Evolutionary conservation across 257 asterid species (phyloP), one percentile per base, ranked within the genome.

Genomic region (Prunella vulgaris): DNA sequence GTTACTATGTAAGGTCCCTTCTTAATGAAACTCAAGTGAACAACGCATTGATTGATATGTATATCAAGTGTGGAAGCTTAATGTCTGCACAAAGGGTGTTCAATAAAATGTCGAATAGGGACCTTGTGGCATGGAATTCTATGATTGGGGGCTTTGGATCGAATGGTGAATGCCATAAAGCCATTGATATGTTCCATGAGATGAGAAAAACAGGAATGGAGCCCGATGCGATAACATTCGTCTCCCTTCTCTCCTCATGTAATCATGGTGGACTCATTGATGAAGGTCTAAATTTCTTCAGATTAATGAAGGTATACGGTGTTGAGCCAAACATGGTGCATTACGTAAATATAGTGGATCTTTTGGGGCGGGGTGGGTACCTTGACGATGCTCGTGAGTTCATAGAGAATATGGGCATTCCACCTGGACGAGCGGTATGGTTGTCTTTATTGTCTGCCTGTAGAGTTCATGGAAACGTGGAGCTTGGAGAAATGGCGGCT

Each of bases 71-170:
- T 18, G 97, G 99, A 69, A 71, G 85, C 76, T 79, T 90, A 14
- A 73, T 46, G 12, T 85, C 84, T 18, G 96, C 96, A 10, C 73
- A 83, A 49, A 22, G 56, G 33, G 58, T 87, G 51, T 86, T 93
- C 67, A 60, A 66, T n/a, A 77, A 67, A 40, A 78, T 83, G 89
- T 54, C 71, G 7, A 28, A 56, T 38, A 81, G 84, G 72, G 90
- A 85, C 66, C 12, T 80, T 5, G 84, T 90, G 10, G 78, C 97
- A 0, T 93, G 95, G 96, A 90, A 93, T 52, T 80, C 95, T 0
- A 88, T 90, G 89, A 84, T 93, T 37, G 69, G 85, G 9, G 97
- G 97, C n/a, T 83, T 83, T 65, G 97, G 99, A 38, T 88, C 90
- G 1, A 93, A 90, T 1, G 88, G 96, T 7, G 80, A 84, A 25